Evolutionary conservation across 2,329 filamentous ascomycete genomes (phyloP).

Genomic region (Thelonectria olida): DNA sequence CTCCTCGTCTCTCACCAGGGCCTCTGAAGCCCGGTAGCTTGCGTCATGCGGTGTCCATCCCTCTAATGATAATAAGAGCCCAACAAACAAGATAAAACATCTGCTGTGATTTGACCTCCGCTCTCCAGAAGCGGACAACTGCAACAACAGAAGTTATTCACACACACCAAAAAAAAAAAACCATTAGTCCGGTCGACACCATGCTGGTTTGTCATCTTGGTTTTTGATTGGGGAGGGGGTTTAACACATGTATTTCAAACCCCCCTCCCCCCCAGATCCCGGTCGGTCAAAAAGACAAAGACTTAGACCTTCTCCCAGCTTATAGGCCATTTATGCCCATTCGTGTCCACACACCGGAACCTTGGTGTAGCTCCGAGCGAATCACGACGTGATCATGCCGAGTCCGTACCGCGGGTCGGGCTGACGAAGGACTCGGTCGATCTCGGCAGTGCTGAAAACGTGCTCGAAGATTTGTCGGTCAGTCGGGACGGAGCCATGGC

Average conservation of each 20-base stretch:
- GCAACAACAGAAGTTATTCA: constrained; percentile 29
- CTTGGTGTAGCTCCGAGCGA: no score
- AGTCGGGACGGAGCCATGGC: constrained; percentile 39
- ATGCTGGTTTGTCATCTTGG: constrained; percentile 13
- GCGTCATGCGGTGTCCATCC: constrained; percentile 19
- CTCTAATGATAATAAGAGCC: constrained; percentile 27
- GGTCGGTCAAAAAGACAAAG: background rate
- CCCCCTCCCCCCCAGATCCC: background rate
- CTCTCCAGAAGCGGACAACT: constrained; percentile 26
- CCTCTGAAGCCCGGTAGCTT: background rate
- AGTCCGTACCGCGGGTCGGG: constrained; percentile 65
- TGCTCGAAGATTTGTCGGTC: constrained; percentile 64
- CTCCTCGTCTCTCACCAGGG: constrained; percentile 1
- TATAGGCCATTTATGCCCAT: no score
- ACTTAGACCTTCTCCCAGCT: no score
- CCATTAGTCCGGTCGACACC: constrained; percentile 30
- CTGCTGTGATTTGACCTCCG: background rate
- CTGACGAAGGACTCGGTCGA: constrained; percentile 59
- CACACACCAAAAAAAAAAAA: constrained; percentile 29
- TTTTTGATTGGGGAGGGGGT: no score
- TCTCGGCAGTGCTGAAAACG: constrained; percentile 60
- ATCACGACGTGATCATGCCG: constrained; percentile 58
- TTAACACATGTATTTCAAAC: no score
- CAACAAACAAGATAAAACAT: background rate
- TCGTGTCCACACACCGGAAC: no score